Base-by-base conservation (phyloP, 176 grass and related monocot genomes). In the Canna indica region DNA sequence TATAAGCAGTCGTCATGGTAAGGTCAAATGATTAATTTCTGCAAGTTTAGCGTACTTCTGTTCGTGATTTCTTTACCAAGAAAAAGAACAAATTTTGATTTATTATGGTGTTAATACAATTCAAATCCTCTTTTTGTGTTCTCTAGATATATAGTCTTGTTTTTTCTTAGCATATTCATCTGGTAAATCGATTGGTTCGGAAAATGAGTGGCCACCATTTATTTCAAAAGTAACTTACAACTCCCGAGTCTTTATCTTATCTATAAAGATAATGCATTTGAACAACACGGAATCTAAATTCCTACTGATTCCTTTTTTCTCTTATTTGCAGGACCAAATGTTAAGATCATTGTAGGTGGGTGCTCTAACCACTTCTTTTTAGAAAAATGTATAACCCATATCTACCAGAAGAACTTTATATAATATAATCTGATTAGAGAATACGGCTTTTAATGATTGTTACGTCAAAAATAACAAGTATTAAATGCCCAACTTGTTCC, bases 291-390 rank as follows among this genome's bases (percentile, higher is more conserved):
- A 73, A 70, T 52, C 15, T 14, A 24, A 78, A 54, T 50, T 10
- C 25, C 35, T 39, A 25, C 69, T 60, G 32, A 76, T 64, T 63
- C 3, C 9, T 75, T 61, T 27, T 42, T 17, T 45, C 31, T n/a
- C 59, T 78, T 29, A 27, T 73, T 62, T 90, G 75, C 74, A 90
- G 87, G 79, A 69, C 41, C 7, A 15, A 33, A 79, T 41, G 67
- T 84, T 33, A 79, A 22, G 13, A 44, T 71, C 52, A 81, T 83
- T 68, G 68, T 76, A 72, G 80, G 83, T 90, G 82, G 52, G 34
- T 61, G 11, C 24, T 29, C 58, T 50, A 18, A 7, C 9, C 1
- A 45, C 9, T 75, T 22, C 14, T 18, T 1, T 74, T 11, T 11
- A 5, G 0, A 13, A 47, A 16, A 15, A 47, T 14, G 35, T 5